Conservation (phyloP, 2,329 filamentous ascomycete species). For the Colletotrichum coccodes region DNA sequence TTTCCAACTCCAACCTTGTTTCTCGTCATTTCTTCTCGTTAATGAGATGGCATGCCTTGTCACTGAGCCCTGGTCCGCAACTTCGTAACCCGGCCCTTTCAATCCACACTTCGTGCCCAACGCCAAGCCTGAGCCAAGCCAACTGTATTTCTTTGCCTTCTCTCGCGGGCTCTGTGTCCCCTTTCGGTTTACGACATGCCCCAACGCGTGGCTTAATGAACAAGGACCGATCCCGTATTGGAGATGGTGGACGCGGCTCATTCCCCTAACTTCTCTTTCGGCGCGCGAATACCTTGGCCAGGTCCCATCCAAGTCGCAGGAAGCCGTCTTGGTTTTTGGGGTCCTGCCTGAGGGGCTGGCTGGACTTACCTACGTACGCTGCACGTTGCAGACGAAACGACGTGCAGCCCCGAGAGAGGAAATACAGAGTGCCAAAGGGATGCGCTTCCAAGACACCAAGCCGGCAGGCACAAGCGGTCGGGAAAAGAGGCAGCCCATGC, state of each 20-base stretch:
- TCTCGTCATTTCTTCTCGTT: conserved; percentile 30
- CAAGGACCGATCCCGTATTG: not conserved
- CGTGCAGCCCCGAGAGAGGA: conserved; percentile 2
- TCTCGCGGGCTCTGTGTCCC: not conserved
- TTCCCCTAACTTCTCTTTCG: conserved; percentile 14
- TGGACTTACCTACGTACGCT: not conserved
- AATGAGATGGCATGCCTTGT: conserved; percentile 19
- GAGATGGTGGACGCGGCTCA: conserved; percentile 11
- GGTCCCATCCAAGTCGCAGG: conserved; percentile 23
- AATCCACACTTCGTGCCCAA: conserved; percentile 33
- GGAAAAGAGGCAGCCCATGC: conserved; percentile 32
- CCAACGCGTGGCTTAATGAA: not conserved
- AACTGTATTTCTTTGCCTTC: conserved; percentile 15
- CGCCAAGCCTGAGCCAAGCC: conserved; percentile 21
- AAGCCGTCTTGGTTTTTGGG: conserved; percentile 22
- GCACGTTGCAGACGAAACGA: conserved; percentile 13
- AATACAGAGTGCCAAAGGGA: not conserved
- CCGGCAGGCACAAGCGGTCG: conserved; percentile 31
- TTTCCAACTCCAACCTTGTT: conserved; percentile 16
- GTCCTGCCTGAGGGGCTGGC: conserved; percentile 3
- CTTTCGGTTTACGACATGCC: not conserved
- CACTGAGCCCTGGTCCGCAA: conserved; percentile 9
- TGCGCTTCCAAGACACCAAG: conserved; percentile 29
- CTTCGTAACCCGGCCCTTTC: conserved; percentile 8
- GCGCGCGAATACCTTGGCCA: conserved; percentile 29